Evolutionary conservation across 2,329 filamentous ascomycete species (phyloP), one percentile per base, ranked within the genome.

Genomic region (Albophoma yamanashiensis): DNA sequence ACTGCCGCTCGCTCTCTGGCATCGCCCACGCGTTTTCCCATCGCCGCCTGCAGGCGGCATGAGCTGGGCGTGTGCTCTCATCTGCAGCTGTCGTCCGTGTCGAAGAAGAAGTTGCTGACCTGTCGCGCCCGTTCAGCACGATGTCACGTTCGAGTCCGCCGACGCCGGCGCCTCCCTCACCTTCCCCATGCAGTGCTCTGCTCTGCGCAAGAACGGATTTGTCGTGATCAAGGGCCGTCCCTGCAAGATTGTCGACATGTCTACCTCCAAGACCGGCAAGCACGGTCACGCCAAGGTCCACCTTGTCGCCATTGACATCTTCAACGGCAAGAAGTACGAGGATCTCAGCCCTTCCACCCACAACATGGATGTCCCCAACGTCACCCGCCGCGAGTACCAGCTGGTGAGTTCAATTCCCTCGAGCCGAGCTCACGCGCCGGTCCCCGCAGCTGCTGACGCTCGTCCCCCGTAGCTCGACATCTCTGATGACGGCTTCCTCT

Each of bases 181-280:
- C 75, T 97, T 77, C 83, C 94, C 94, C 72, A 95, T 96, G 91
- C 94, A 99, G 86, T 99, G 94, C 82, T 99, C 95, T 82, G 93
- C 95, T 74, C 86, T 99, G 85, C 89, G 94, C 78, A 97, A 99
- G 92, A 96, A 95, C 88, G 93, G 94, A 69, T 89, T 89, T 85
- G 94, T 99, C 79, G 88, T 93, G 78, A 97, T 99, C 83, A 99
- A 99, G 89, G 82, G 84, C 81, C 94, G 94, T 73, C 95, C 94
- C 73, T 99, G 94, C 92, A 99, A 97, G 90, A 99, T 99, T 73
- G 91, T 97, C 79, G 94, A 99, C 76, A 99, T 99, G 95, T 96
- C 92, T 70, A 99, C 94, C 83, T 99, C 94, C 79, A 99, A 99
- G 92, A 99, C 94, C 70, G 94, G 94, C 82, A 99, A 99, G 91